Percentiles rank a stretch among this genome's conserved stretches.
Conservation (phyloP, 352 stramenopile species). For the Phytophthora pisi region DNA sequence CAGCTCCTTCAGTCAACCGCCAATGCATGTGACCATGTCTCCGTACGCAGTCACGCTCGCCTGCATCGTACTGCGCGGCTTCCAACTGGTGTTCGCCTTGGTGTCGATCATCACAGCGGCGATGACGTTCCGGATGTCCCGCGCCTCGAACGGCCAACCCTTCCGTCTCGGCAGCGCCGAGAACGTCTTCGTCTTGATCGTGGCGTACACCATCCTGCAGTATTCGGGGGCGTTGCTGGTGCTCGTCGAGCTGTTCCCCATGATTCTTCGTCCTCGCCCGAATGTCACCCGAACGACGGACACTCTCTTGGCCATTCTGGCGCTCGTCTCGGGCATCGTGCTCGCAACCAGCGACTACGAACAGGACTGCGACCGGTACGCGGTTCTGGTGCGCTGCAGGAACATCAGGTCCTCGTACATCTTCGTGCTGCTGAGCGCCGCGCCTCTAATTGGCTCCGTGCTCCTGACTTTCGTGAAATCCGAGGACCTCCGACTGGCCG, state of each 20-base stretch:
- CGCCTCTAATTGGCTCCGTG: constrained; percentile 40
- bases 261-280: constrained; percentile 35
- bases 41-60: constrained; percentile 35
- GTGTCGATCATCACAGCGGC: constrained; percentile 31
- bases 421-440: constrained; percentile 42
- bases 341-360: constrained; percentile 37
- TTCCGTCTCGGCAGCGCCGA: constrained; percentile 38
- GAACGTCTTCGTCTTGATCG: constrained; percentile 31
- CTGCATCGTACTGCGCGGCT: constrained; percentile 30
- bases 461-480: constrained; percentile 40
- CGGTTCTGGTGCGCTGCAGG: constrained; percentile 38
- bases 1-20: constrained; percentile 1
- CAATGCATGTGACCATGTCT: constrained; percentile 23
- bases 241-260: constrained; percentile 39
- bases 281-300: constrained; percentile 39
- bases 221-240: constrained; percentile 32
- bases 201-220: constrained; percentile 30
- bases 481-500: constrained; percentile 11
- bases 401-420: constrained; percentile 44
- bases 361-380: constrained; percentile 39
- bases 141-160: constrained; percentile 9
- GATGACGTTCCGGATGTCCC: constrained; percentile 25
- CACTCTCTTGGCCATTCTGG: constrained; percentile 28
- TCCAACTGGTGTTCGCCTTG: constrained; percentile 41
- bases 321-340: constrained; percentile 34